phyloP scores from a whole-genome alignment of 176 grass and related monocot genomes.

The Oryza australiensis region DNA sequence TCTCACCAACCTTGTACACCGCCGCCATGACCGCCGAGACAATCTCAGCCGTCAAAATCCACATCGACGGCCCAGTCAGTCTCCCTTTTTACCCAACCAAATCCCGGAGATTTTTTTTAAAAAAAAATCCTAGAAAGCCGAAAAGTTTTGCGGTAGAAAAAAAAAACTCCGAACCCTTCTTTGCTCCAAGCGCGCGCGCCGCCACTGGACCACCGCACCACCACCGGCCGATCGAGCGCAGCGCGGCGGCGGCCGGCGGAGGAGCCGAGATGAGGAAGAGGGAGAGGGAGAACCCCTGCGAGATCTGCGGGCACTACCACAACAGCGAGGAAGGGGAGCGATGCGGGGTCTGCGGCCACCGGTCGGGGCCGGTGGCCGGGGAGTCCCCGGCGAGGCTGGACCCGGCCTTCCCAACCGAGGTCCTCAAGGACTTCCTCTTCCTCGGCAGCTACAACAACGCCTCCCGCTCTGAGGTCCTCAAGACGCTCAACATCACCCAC shows the following conservation, averaged over 20 bases:
- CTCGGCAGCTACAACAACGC: slow-evolving; percentile 94
- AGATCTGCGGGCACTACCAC: slow-evolving; percentile 88
- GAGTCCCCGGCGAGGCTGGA: slow-evolving; percentile 22
- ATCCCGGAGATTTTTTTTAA: too few relatives aligned
- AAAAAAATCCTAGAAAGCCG: too few relatives aligned
- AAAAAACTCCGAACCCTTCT: neutral
- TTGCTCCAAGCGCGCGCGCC: slow-evolving; percentile 9
- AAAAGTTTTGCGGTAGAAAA: neutral
- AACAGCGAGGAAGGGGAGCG: slow-evolving; percentile 84
- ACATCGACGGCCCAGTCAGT: neutral
- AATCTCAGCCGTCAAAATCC: neutral
- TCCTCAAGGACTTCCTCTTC: slow-evolving; percentile 83
- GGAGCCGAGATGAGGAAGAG: slow-evolving; percentile 62
- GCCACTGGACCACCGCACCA: neutral
- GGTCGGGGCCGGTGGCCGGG: slow-evolving; percentile 17
- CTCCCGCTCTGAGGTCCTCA: slow-evolving; percentile 69
- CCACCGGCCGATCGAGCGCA: slow-evolving; percentile 2
- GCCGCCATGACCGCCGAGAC: neutral
- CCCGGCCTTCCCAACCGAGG: slow-evolving; percentile 76
- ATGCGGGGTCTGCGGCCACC: slow-evolving; percentile 75
- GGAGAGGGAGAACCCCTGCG: slow-evolving; percentile 88
- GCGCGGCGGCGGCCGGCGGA: neutral
- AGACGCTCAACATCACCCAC: slow-evolving; percentile 58
- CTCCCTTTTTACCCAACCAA: too few relatives aligned
- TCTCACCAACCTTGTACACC: neutral